Evolutionary conservation across 768 basidiomycete genomes (phyloP).

Genomic region (Cantharellus anzutake): DNA sequence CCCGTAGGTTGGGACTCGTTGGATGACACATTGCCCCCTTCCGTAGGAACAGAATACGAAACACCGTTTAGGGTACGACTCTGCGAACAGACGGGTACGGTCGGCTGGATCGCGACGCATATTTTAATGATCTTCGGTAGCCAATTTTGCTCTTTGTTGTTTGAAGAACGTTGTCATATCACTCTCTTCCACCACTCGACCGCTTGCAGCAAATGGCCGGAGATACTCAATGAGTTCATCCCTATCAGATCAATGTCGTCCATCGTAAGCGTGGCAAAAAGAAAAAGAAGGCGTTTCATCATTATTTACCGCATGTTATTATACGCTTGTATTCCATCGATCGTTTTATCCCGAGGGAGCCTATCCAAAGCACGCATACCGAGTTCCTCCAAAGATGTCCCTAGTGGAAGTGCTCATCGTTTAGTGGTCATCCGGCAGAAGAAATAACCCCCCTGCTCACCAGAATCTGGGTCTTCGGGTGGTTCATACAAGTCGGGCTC

Average conservation of each 20-base stretch:
- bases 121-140: too few relatives aligned
- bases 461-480: conserved; percentile 72
- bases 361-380: conserved; percentile 59
- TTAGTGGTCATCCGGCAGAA: not conserved
- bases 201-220: conserved; percentile 61
- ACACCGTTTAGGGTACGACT: too few relatives aligned
- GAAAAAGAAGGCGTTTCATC: not conserved
- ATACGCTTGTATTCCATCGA: conserved; percentile 72
- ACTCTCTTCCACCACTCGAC: conserved; percentile 50
- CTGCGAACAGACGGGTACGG: too few relatives aligned
- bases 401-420: conserved; percentile 18
- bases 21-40: too few relatives aligned
- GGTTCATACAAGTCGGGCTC: conserved; percentile 65
- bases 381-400: conserved; percentile 62
- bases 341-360: conserved; percentile 59
- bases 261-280: conserved; percentile 1
- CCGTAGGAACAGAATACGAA: too few relatives aligned
- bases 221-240: conserved; percentile 54
- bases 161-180: conserved; percentile 58
- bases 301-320: conserved; percentile 50
- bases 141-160: not conserved
- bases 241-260: conserved; percentile 18
- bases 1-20: too few relatives aligned
- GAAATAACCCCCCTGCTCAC: conserved; percentile 17
- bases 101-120: too few relatives aligned